phyloP scores from a whole-genome alignment of 2,329 filamentous ascomycete genomes.

The Alternaria brassicae region DNA sequence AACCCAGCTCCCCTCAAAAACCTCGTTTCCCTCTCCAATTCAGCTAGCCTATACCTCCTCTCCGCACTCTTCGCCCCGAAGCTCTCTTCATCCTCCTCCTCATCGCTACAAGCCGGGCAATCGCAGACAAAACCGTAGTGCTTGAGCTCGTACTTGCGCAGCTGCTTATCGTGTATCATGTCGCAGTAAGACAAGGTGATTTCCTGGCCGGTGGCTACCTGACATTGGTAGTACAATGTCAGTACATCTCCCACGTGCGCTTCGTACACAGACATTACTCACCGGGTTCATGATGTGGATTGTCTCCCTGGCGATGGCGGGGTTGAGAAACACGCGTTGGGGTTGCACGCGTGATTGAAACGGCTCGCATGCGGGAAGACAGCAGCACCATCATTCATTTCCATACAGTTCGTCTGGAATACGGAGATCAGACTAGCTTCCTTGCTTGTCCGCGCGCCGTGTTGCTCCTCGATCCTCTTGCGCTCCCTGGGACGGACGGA shows the following conservation, averaged over 20 bases:
- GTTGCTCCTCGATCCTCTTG: conserved; percentile 41
- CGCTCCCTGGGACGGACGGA: conserved; percentile 26
- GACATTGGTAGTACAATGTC: too few relatives aligned
- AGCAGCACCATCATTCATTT: conserved; percentile 40
- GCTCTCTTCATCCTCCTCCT: conserved; percentile 35
- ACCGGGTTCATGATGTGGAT: conserved; percentile 46
- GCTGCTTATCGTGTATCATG: conserved; percentile 38
- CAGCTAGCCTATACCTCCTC: conserved; percentile 41
- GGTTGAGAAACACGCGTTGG: conserved; percentile 51
- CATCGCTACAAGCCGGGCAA: conserved; percentile 48
- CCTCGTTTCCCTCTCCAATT: conserved; percentile 43
- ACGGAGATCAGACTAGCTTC: conserved; percentile 39
- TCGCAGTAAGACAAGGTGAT: conserved; percentile 50
- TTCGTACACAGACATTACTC: too few relatives aligned
- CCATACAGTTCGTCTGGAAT: conserved; percentile 54
- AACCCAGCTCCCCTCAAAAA: conserved; percentile 24
- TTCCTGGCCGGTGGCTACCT: conserved; percentile 48
- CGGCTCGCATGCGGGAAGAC: conserved; percentile 49
- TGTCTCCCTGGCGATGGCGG: conserved; percentile 34
- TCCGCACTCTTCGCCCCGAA: conserved; percentile 40
- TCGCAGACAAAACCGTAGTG: conserved; percentile 49
- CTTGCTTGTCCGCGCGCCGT: conserved; percentile 35
- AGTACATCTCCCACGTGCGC: too few relatives aligned
- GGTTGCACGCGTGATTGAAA: conserved; percentile 53
- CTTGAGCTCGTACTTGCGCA: conserved; percentile 42